A percentile compares a stretch with the other conserved stretches of the same genome.
These are phyloP conservation scores for Warburgia ugandensis DNA, from an alignment of 164 flowering plant genomes.

Conservation along the genomic window DNA sequence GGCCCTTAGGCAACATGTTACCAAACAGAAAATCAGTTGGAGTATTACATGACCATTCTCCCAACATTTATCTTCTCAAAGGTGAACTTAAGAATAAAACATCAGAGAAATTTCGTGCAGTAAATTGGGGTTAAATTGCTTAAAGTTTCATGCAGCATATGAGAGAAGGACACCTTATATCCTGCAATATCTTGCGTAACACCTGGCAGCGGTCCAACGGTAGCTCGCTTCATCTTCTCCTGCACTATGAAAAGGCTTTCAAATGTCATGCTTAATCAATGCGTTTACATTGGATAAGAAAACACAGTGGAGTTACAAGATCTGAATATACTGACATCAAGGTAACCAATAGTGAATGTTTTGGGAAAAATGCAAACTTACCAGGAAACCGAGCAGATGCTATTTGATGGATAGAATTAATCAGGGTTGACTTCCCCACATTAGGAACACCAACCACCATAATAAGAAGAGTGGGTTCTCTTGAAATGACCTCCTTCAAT, in stretches of 20 bases:
- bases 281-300: background rate
- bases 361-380: conserved; percentile 13
- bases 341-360: background rate
- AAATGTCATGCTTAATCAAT: conserved; percentile 8
- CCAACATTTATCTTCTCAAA: too few relatives aligned
- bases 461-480: conserved; percentile 94
- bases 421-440: conserved; percentile 91
- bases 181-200: conserved; percentile 99
- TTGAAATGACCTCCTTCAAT: conserved; percentile 71
- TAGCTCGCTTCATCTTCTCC: conserved; percentile 77
- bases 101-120: too few relatives aligned
- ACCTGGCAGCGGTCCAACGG: conserved; percentile 95
- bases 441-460: conserved; percentile 98
- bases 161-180: conserved; percentile 50
- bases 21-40: too few relatives aligned
- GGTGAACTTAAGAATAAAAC: too few relatives aligned
- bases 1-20: too few relatives aligned
- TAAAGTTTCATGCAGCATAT: background rate
- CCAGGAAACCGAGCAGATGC: conserved; percentile 79
- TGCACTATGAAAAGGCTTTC: conserved; percentile 52
- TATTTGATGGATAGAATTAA: conserved; percentile 79
- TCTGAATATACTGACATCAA: background rate
- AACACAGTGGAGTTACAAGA: too few relatives aligned
- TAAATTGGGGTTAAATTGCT: too few relatives aligned
- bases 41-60: too few relatives aligned